These are phyloP conservation scores for Aspergillus hancockii DNA, from an alignment of 495 filamentous ascomycete genomes.

Conservation along the genomic window DNA sequence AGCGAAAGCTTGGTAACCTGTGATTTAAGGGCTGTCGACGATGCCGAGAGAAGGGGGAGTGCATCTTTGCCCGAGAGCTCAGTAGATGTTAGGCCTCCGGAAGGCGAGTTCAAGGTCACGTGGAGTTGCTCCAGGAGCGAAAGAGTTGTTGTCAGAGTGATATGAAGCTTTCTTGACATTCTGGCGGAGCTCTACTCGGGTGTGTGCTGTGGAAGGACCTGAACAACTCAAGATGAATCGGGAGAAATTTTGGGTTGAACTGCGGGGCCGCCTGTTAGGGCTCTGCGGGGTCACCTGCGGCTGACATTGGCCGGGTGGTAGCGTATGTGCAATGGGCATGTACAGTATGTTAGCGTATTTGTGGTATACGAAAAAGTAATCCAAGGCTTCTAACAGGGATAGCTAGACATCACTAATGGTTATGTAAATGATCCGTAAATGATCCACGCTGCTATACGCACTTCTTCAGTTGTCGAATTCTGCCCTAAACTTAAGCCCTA, in stretches of 20 bases:
- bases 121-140: constrained; percentile 42
- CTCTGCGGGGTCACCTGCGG: constrained; percentile 35
- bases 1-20: constrained; percentile 86
- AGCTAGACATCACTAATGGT: not conserved
- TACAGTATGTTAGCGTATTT: no score
- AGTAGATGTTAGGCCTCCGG: constrained; percentile 17
- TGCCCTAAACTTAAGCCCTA: constrained; percentile 32
- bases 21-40: constrained; percentile 67
- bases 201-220: not conserved
- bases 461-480: not conserved
- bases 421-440: no score
- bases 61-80: constrained; percentile 45
- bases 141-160: constrained; percentile 32
- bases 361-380: no score
- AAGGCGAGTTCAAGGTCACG: constrained; percentile 30
- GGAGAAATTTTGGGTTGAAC: constrained; percentile 30
- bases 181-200: constrained; percentile 7
- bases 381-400: no score
- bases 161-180: constrained; percentile 43
- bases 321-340: no score
- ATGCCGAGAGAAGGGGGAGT: constrained; percentile 64
- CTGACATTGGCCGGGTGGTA: no score
- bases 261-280: constrained; percentile 41
- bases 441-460: not conserved
- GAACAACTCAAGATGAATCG: constrained; percentile 8